These are phyloP conservation scores for Dysphania ambrosioides DNA, from an alignment of 148 eudicot species.

Conservation along the genomic window DNA sequence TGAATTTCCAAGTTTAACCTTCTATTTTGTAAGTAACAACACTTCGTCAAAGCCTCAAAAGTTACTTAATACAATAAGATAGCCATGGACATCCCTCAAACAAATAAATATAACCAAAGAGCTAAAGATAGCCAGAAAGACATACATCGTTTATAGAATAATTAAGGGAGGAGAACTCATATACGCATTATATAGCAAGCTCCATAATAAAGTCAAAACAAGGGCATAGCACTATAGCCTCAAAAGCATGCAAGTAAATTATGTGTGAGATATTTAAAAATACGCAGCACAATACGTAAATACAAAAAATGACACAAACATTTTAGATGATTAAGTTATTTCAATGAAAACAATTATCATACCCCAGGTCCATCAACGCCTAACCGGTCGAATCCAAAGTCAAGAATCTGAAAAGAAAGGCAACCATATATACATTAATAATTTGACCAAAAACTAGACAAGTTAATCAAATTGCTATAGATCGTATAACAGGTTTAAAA, in stretches of 20 bases:
- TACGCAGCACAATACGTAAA: background rate
- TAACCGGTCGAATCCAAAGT: constrained; percentile 93
- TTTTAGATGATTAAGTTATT: background rate
- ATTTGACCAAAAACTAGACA: background rate
- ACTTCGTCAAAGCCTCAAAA: background rate
- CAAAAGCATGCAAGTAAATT: background rate
- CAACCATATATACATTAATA: background rate
- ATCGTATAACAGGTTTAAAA: background rate
- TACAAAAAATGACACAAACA: background rate
- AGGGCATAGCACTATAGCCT: background rate
- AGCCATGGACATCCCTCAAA: background rate
- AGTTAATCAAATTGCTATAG: background rate
- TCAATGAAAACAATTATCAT: constrained; percentile 21
- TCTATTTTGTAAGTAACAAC: background rate
- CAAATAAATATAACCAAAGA: background rate
- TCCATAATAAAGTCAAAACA: background rate
- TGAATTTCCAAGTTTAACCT: background rate
- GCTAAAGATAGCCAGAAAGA: background rate
- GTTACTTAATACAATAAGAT: background rate
- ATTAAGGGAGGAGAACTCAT: background rate
- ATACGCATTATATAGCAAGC: too few species aligned
- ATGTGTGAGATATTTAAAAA: background rate
- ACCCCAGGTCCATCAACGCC: constrained; percentile 85
- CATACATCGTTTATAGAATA: background rate
- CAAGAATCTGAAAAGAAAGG: constrained; percentile 66